phyloP scores from a whole-genome alignment of 805 yeast species.

The Kazachstania bromeliacearum region DNA sequence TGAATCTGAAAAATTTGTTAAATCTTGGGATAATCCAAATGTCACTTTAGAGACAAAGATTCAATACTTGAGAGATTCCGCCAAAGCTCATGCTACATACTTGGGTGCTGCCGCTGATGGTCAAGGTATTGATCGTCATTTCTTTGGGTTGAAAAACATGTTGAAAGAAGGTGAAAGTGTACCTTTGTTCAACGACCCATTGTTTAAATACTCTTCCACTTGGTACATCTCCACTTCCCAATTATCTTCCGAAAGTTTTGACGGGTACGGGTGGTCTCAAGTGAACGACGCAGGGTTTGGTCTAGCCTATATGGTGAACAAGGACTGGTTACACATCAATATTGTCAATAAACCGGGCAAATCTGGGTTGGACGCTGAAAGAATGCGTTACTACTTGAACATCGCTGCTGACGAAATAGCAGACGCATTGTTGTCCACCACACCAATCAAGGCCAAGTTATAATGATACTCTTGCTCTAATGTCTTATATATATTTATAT shows the following conservation, averaged over 20 bases:
- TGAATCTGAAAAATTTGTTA: constrained; percentile 62
- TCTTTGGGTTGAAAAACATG: constrained; percentile 78
- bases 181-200: constrained; percentile 69
- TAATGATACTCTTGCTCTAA: too few species aligned
- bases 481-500: too few species aligned
- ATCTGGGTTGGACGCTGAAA: constrained; percentile 21
- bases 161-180: constrained; percentile 44
- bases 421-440: constrained; percentile 38
- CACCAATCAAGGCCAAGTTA: constrained; percentile 7
- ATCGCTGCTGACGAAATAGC: constrained; percentile 77
- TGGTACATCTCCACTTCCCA: constrained; percentile 91
- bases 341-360: constrained; percentile 50
- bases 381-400: constrained; percentile 57
- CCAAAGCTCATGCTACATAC: constrained; percentile 63
- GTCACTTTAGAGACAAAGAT: constrained; percentile 45
- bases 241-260: constrained; percentile 71
- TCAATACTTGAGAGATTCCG: constrained; percentile 60
- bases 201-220: constrained; percentile 62
- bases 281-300: constrained; percentile 93
- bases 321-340: constrained; percentile 77
- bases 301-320: constrained; percentile 84
- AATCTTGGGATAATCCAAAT: constrained; percentile 55
- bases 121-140: constrained; percentile 86
- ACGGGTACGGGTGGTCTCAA: constrained; percentile 94
- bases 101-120: constrained; percentile 75